Conservation (phyloP, 495 filamentous ascomycete species). For the Neurospora sp. region DNA sequence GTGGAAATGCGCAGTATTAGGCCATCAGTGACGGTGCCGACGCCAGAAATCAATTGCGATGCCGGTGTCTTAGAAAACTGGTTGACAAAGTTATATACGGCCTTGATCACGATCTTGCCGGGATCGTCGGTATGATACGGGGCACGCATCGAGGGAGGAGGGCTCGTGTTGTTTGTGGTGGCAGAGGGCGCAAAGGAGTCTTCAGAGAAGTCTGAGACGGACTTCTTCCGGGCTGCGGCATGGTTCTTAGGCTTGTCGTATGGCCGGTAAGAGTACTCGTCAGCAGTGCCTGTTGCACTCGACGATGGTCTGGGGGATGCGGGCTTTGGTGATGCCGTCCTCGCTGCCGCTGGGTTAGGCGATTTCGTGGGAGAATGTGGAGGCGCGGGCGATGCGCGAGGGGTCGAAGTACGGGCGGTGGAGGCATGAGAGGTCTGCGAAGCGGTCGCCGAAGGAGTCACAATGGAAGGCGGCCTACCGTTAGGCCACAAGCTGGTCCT, state of each 20-base stretch:
- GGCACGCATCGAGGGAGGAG: slow-evolving; percentile 65
- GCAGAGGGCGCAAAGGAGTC: slow-evolving; percentile 75
- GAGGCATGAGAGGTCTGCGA: not conserved
- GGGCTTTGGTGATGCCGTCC: slow-evolving; percentile 2
- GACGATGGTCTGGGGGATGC: slow-evolving; percentile 14
- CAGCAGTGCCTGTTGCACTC: slow-evolving; percentile 52
- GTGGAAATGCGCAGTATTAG: slow-evolving; percentile 75
- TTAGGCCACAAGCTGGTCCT: slow-evolving; percentile 48
- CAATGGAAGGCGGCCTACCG: slow-evolving; percentile 29
- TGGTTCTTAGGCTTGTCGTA: slow-evolving; percentile 63
- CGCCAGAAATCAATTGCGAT: slow-evolving; percentile 67
- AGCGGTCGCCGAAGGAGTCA: slow-evolving; percentile 11
- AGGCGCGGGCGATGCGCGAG: slow-evolving; percentile 6
- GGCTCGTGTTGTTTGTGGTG: slow-evolving; percentile 75
- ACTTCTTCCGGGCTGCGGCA: slow-evolving; percentile 33
- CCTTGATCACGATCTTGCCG: slow-evolving; percentile 87
- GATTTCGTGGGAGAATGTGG: slow-evolving; percentile 3
- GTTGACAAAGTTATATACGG: slow-evolving; percentile 84
- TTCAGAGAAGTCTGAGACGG: slow-evolving; percentile 64
- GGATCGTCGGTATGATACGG: slow-evolving; percentile 79
- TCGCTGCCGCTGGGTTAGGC: not conserved
- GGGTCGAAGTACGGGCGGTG: not conserved
- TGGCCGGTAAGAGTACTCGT: slow-evolving; percentile 68
- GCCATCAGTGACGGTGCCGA: slow-evolving; percentile 72
- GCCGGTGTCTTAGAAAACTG: slow-evolving; percentile 70